A percentile compares a stretch with the other conserved stretches of the same genome.
These are phyloP conservation scores for Geotrichum citri-aurantii DNA, from an alignment of 1,139 yeast genomes.

Conservation along the genomic window DNA sequence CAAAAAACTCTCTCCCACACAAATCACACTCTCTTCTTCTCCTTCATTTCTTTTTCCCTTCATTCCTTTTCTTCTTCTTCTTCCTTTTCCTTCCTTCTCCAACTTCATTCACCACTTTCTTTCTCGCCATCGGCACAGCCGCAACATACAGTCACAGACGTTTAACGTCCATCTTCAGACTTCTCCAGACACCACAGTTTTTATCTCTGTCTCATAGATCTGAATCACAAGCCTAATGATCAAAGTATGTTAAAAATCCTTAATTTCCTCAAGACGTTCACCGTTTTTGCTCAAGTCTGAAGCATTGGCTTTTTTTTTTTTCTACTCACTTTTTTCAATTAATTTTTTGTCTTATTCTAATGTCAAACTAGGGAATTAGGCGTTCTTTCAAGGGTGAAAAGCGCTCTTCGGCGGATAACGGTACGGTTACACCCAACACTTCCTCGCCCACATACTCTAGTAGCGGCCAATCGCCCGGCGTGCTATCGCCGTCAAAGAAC, in stretches of 20 bases:
- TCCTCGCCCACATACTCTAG: slow-evolving; percentile 27
- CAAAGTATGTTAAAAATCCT: too few species aligned
- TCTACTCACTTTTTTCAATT: too few species aligned
- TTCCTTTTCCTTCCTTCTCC: too few species aligned
- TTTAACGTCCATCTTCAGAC: not conserved
- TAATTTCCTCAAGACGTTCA: too few species aligned
- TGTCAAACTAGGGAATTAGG: not conserved
- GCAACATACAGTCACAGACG: not conserved
- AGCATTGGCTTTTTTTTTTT: too few species aligned
- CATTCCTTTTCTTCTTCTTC: too few species aligned
- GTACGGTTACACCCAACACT: slow-evolving; percentile 12
- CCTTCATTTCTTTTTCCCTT: too few species aligned
- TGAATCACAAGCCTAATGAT: not conserved
- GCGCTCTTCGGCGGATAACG: slow-evolving; percentile 26
- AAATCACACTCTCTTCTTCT: too few species aligned
- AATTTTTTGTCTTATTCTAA: not conserved
- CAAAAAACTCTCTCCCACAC: too few species aligned
- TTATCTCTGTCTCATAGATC: not conserved
- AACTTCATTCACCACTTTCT: not conserved
- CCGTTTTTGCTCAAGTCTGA: too few species aligned
- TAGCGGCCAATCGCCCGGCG: not conserved
- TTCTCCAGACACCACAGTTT: not conserved
- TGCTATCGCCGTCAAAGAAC: slow-evolving; percentile 6
- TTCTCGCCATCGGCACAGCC: not conserved
- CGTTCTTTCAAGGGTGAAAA: slow-evolving; percentile 34